Evolutionary conservation across 139 green algal genomes (phyloP).

Genomic region (Picochlorum sp.): DNA sequence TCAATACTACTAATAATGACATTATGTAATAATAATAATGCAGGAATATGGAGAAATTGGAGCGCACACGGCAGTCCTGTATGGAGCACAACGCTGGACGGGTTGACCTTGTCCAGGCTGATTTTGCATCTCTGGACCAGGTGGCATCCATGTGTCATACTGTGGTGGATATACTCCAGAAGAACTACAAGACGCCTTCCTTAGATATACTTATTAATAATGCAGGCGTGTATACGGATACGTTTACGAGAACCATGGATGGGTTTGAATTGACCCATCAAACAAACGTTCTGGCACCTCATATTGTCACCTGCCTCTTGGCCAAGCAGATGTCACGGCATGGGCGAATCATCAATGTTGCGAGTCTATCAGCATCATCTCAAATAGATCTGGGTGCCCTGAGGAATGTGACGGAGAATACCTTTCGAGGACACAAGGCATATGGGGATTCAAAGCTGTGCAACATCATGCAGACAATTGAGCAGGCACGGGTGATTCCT

Average conservation of each 20-base stretch:
- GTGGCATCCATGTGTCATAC: constrained; percentile 32
- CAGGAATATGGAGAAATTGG: background rate
- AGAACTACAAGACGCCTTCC: constrained; percentile 8
- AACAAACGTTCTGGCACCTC: constrained; percentile 63
- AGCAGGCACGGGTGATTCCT: constrained; percentile 34
- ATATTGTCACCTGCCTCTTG: constrained; percentile 46
- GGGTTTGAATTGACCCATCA: constrained; percentile 60
- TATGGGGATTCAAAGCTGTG: constrained; percentile 59
- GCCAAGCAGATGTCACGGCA: constrained; percentile 17
- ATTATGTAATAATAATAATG: too few species aligned
- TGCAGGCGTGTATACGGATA: constrained; percentile 23
- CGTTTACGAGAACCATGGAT: constrained; percentile 19
- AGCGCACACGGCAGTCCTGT: too few species aligned
- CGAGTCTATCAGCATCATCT: constrained; percentile 43
- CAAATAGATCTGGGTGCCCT: constrained; percentile 53
- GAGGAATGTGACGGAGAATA: constrained; percentile 41
- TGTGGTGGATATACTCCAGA: constrained; percentile 14
- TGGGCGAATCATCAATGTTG: constrained; percentile 48
- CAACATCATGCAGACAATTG: constrained; percentile 40
- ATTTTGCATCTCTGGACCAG: constrained; percentile 37
- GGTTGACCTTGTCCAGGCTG: background rate
- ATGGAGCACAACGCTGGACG: background rate
- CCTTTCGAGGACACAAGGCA: constrained; percentile 30
- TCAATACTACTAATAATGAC: background rate
- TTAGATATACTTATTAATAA: constrained; percentile 49